These are phyloP conservation scores for Plantago rigida DNA, from an alignment of 305 asterid genomes.

Conservation along the genomic window DNA sequence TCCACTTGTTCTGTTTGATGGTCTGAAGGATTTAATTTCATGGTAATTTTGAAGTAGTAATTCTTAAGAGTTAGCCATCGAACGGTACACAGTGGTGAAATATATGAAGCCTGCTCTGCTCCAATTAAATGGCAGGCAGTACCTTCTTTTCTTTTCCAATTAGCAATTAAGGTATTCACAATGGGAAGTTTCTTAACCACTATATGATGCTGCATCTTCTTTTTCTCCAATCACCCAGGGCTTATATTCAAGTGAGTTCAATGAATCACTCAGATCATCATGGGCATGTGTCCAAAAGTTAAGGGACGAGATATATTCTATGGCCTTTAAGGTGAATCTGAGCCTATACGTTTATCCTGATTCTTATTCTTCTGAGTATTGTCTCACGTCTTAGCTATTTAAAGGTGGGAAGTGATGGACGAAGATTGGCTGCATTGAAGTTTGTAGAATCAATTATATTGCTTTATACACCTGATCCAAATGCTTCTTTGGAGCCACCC, in stretches of 20 bases:
- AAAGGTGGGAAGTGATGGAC: conserved; percentile 81
- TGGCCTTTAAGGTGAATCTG: conserved; percentile 74
- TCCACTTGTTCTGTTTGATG: too few relatives aligned
- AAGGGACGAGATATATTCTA: conserved; percentile 70
- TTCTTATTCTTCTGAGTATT: conserved; percentile 13
- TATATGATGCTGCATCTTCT: conserved; percentile 20
- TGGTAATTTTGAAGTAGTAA: too few relatives aligned
- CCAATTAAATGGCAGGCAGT: too few relatives aligned
- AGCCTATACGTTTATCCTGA: conserved; percentile 1
- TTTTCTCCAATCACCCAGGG: conserved; percentile 42
- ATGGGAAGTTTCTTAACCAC: conserved; percentile 8
- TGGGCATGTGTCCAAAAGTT: conserved; percentile 66
- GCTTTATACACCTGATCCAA: conserved; percentile 91
- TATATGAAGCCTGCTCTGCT: too few relatives aligned
- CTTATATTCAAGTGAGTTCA: conserved; percentile 54
- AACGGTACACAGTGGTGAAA: too few relatives aligned
- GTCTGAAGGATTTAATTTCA: too few relatives aligned
- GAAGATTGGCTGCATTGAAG: conserved; percentile 81
- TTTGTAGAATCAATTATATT: conserved; percentile 77
- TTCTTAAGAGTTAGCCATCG: too few relatives aligned
- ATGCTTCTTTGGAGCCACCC: conserved; percentile 69
- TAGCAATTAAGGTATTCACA: too few relatives aligned
- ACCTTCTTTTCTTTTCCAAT: too few relatives aligned
- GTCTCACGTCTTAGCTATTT: conserved; percentile 28
- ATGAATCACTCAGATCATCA: conserved; percentile 53